phyloP scores from a whole-genome alignment of 306 rosid species.

The Casuarina equisetifolia region DNA sequence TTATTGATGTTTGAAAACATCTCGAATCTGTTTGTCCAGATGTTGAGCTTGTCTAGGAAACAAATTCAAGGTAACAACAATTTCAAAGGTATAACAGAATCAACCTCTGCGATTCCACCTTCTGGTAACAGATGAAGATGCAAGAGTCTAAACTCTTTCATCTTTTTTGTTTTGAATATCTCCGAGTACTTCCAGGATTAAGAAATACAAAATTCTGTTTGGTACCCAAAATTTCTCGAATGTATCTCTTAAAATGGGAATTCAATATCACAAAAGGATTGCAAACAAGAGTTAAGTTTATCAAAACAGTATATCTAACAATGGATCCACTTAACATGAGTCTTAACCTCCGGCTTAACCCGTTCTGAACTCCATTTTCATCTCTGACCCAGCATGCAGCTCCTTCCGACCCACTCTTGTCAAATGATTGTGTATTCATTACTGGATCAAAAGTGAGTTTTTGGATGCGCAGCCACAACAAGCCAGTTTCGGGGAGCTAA shows the following conservation, averaged over 20 bases:
- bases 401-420: neutral
- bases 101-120: too few species aligned
- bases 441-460: neutral
- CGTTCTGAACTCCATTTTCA: neutral
- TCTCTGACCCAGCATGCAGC: neutral
- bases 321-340: neutral
- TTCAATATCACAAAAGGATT: neutral
- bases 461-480: neutral
- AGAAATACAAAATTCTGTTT: too few species aligned
- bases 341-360: neutral
- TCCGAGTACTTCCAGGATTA: too few species aligned
- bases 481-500: neutral
- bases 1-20: neutral
- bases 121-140: too few species aligned
- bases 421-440: neutral
- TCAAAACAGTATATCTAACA: conserved; percentile 29
- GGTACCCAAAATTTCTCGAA: too few species aligned
- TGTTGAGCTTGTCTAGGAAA: neutral
- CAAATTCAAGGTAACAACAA: neutral
- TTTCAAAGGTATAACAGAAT: neutral
- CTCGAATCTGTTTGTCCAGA: neutral
- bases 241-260: too few species aligned
- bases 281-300: conserved; percentile 1
- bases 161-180: too few species aligned
- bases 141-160: too few species aligned